These are phyloP conservation scores for Scytalidium lignicola DNA, from an alignment of 2,329 filamentous ascomycete genomes.

Conservation along the genomic window DNA sequence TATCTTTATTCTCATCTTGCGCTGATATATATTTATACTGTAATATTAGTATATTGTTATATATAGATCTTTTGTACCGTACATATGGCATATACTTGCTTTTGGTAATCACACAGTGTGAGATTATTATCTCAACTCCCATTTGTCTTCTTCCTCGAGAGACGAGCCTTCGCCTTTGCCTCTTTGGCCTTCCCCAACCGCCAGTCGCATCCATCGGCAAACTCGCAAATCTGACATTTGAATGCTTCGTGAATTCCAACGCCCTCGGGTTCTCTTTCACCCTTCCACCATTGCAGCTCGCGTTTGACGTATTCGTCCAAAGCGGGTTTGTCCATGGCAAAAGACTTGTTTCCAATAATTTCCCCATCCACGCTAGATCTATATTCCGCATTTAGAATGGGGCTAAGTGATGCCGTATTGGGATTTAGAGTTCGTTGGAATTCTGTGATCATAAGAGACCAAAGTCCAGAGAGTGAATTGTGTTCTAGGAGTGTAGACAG, in stretches of 20 bases:
- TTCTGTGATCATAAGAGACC: conserved; percentile 58
- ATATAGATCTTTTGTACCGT: too few relatives aligned
- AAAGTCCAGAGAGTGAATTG: conserved; percentile 55
- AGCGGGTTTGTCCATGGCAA: conserved; percentile 60
- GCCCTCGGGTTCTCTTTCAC: conserved; percentile 64
- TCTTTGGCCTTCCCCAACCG: conserved; percentile 63
- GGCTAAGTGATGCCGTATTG: conserved; percentile 48
- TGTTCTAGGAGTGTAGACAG: conserved; percentile 44
- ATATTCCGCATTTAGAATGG: conserved; percentile 54
- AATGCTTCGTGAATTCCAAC: conserved; percentile 81
- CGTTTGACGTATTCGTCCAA: conserved; percentile 62
- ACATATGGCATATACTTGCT: too few relatives aligned
- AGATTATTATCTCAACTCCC: too few relatives aligned
- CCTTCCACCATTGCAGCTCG: conserved; percentile 85
- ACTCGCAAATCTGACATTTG: conserved; percentile 84
- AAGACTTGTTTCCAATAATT: conserved; percentile 52
- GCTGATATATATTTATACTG: too few relatives aligned
- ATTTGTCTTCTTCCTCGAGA: too few relatives aligned
- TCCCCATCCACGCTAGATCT: conserved; percentile 39
- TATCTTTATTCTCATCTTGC: too few relatives aligned
- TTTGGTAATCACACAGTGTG: too few relatives aligned
- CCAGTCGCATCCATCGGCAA: conserved; percentile 75
- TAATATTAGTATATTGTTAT: too few relatives aligned
- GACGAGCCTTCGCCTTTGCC: conserved; percentile 24
- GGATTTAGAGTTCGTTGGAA: conserved; percentile 41